Conservation (phyloP, 148 eudicot genomes). For the Camellia lanceoleosa region DNA sequence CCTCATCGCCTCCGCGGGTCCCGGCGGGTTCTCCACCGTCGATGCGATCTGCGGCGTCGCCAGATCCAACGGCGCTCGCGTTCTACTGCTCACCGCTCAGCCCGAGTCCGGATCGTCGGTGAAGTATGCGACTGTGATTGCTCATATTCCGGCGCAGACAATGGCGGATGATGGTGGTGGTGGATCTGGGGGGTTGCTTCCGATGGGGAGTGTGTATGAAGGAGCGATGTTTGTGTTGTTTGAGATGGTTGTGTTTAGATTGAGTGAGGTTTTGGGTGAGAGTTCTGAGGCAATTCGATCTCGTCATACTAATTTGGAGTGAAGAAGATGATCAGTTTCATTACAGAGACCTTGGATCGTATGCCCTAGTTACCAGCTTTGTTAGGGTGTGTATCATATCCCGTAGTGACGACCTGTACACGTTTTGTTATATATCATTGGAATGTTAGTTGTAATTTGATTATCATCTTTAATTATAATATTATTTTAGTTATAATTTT, state of each 20-base stretch:
- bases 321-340: not conserved
- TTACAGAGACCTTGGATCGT: too few species aligned
- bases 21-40: conserved; percentile 86
- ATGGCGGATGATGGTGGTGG: conserved; percentile 71
- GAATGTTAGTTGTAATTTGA: too few species aligned
- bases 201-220: conserved; percentile 92
- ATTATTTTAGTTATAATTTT: too few species aligned
- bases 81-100: conserved; percentile 69
- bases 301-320: conserved; percentile 90
- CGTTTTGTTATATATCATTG: too few species aligned
- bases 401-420: too few species aligned
- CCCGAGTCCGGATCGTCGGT: conserved; percentile 49
- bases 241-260: conserved; percentile 77
- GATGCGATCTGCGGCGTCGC: conserved; percentile 77
- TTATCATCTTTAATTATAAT: too few species aligned
- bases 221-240: conserved; percentile 89
- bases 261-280: conserved; percentile 61
- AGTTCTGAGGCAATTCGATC: conserved; percentile 47
- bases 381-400: too few species aligned
- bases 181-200: conserved; percentile 54
- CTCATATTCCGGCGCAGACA: conserved; percentile 72
- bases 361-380: too few species aligned
- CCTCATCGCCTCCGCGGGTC: conserved; percentile 84
- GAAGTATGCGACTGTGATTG: conserved; percentile 57
- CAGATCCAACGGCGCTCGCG: conserved; percentile 50